phyloP scores from a whole-genome alignment of 768 basidiomycete genomes.

The Vishniacozyma victoriae region DNA sequence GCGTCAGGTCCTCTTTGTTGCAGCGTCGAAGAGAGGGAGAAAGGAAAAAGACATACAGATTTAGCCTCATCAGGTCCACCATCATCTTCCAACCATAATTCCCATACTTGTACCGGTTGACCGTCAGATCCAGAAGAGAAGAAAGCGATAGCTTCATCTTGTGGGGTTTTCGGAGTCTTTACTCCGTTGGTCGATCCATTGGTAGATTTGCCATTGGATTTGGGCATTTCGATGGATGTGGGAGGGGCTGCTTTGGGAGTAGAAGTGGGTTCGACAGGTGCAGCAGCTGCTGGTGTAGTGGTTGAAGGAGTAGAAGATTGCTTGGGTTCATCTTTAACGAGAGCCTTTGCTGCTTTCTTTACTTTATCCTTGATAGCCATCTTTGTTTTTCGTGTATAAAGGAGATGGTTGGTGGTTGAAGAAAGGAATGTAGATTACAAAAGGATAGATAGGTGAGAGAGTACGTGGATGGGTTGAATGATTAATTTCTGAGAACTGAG shows the following conservation, averaged over 20 bases:
- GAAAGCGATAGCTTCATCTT: constrained; percentile 85
- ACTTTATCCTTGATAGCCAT: no score
- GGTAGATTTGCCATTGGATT: not conserved
- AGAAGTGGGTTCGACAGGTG: no score
- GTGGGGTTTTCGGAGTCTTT: constrained; percentile 74
- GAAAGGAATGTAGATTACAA: not conserved
- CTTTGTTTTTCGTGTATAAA: no score
- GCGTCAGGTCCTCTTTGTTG: no score
- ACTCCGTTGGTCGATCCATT: not conserved
- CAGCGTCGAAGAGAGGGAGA: not conserved
- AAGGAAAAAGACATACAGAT: constrained; percentile 56
- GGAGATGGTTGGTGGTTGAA: not conserved
- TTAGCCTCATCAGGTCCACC: constrained; percentile 82
- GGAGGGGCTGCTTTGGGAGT: not conserved
- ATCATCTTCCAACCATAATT: constrained; percentile 77
- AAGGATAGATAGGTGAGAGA: not conserved
- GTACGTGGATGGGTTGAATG: no score
- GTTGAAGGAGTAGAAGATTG: no score
- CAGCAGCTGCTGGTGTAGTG: no score
- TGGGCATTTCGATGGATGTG: not conserved
- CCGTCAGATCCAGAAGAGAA: constrained; percentile 57
- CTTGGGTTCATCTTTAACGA: no score
- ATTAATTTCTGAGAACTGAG: no score
- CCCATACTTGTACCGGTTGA: constrained; percentile 63
- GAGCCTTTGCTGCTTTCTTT: no score